A percentile compares a stretch with the other conserved stretches of the same genome.
These are phyloP conservation scores for Gossypium herbaceum DNA, from an alignment of 345 rosid genomes.

Conservation along the genomic window DNA sequence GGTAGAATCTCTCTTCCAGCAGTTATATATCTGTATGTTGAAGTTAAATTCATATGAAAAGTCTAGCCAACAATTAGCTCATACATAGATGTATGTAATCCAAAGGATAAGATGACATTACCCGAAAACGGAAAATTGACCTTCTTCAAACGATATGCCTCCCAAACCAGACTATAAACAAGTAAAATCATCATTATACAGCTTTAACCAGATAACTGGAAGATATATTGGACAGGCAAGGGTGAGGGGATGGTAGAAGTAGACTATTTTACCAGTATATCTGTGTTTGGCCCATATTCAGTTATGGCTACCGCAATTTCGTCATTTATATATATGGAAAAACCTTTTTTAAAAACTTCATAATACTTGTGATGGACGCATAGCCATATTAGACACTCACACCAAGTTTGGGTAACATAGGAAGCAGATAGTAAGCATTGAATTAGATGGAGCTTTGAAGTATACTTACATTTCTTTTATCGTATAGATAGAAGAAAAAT, in stretches of 20 bases:
- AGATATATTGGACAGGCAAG: background rate
- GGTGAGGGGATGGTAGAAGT: background rate
- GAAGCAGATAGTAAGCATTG: background rate
- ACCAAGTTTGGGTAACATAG: background rate
- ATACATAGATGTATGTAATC: background rate
- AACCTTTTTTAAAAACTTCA: background rate
- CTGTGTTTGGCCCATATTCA: background rate
- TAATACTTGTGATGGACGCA: background rate
- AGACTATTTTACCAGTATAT: background rate
- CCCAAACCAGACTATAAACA: conserved; percentile 69
- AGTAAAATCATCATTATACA: conserved; percentile 3
- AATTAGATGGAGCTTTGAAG: background rate
- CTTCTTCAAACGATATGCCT: conserved; percentile 95
- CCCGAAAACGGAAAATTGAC: conserved; percentile 93
- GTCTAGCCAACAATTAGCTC: background rate
- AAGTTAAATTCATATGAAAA: background rate
- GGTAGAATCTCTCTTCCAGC: conserved; percentile 69
- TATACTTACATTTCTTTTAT: conserved; percentile 71
- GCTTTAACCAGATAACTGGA: background rate
- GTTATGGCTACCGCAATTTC: background rate
- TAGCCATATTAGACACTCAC: background rate
- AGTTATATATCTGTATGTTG: conserved; percentile 51
- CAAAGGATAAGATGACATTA: conserved; percentile 19
- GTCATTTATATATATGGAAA: background rate
- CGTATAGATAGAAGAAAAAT: conserved; percentile 86